These are phyloP conservation scores for Pisolithus microcarpus DNA, from an alignment of 768 basidiomycete species.

Conservation along the genomic window DNA sequence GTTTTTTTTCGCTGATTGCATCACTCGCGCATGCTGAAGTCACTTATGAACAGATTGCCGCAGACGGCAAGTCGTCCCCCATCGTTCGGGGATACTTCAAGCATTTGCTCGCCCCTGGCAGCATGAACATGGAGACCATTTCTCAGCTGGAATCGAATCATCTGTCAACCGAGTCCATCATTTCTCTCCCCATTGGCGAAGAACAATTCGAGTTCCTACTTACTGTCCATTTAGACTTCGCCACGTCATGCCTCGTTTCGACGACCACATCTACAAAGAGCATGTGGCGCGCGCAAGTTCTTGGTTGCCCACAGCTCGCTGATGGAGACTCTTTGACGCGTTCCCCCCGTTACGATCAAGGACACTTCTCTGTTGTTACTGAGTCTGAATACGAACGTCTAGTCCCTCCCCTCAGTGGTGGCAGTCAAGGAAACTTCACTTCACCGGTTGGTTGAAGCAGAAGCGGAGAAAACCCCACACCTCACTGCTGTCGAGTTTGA, in stretches of 20 bases:
- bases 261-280: conserved; percentile 24
- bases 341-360: conserved; percentile 4
- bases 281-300: conserved; percentile 22
- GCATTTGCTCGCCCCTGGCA: too few relatives aligned
- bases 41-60: too few relatives aligned
- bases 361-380: conserved; percentile 11
- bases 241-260: conserved; percentile 21
- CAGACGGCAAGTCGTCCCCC: too few relatives aligned
- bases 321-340: conserved; percentile 16
- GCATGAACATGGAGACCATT: too few relatives aligned
- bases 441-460: conserved; percentile 8
- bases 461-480: conserved; percentile 2
- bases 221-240: conserved; percentile 19
- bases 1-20: too few relatives aligned
- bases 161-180: conserved; percentile 9
- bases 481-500: conserved; percentile 18
- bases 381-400: conserved; percentile 10
- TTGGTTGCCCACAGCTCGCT: conserved; percentile 24
- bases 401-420: conserved; percentile 14
- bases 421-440: conserved; percentile 8
- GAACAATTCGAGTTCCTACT: conserved; percentile 18
- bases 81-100: too few relatives aligned
- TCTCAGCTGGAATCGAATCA: conserved; percentile 13
- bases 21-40: too few relatives aligned
- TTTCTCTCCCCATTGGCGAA: conserved; percentile 22